phyloP scores from a whole-genome alignment of 352 stramenopile genomes.

The Phytophthora podocarpi region DNA sequence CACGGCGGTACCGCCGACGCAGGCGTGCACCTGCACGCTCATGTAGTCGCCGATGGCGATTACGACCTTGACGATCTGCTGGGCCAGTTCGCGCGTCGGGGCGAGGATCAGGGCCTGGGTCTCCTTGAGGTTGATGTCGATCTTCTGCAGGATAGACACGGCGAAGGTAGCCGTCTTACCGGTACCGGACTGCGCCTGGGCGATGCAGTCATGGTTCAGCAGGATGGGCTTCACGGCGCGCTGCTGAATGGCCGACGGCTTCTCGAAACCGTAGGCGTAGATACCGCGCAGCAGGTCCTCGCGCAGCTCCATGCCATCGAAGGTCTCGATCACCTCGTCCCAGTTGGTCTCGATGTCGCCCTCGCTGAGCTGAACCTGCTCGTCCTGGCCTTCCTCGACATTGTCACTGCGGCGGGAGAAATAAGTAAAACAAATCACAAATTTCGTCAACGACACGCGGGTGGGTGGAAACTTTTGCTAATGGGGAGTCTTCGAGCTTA shows the following conservation, averaged over 20 bases:
- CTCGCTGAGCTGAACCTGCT: conserved; percentile 83
- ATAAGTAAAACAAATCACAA: background rate
- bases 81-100: conserved; percentile 98
- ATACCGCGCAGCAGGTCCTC: conserved; percentile 99
- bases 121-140: conserved; percentile 95
- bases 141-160: conserved; percentile 98
- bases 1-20: conserved; percentile 98
- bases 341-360: conserved; percentile 98
- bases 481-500: conserved; percentile 15
- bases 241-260: conserved; percentile 99
- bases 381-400: conserved; percentile 66
- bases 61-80: conserved; percentile 99
- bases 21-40: conserved; percentile 97
- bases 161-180: conserved; percentile 99
- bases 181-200: conserved; percentile 98
- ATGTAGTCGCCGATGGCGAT: conserved; percentile 95
- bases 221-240: conserved; percentile 98
- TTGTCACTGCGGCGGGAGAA: conserved; percentile 42
- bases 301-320: conserved; percentile 98
- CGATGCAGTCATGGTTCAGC: conserved; percentile 98
- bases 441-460: conserved; percentile 8
- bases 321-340: conserved; percentile 98
- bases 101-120: conserved; percentile 99
- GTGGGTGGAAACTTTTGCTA: too few species aligned
- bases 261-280: conserved; percentile 99